Evolutionary conservation across 176 grass and related monocot genomes (phyloP), one percentile per base, ranked within the genome.

Genomic region (Musa itinerans): DNA sequence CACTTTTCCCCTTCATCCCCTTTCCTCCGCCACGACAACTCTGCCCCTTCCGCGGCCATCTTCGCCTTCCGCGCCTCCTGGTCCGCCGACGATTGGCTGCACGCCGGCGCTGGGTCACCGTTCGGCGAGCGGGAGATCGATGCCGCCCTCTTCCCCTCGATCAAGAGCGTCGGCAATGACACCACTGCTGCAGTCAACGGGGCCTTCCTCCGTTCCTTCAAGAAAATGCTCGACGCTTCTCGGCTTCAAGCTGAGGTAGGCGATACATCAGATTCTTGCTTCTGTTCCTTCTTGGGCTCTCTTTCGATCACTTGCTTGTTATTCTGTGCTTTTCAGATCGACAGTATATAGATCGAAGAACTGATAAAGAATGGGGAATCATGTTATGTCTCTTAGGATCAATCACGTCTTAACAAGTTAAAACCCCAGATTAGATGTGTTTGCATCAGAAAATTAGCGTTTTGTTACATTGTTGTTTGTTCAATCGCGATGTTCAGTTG

Each of bases 41-140:
- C 83, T 22, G 85, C 73, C 29, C 82, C 90, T 0, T 89, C 87
- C 73, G 81, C 94, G 48, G 75, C 84, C 50, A 63, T 89, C 68
- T 88, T 98, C 85, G 76, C 74, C 71, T 98, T 98, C 80, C 58
- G 75, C 21, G 86, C 85, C 15, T 85, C 88, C 77, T 98, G 94
- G 94, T 86, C 76, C 29, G 79, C 88, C 34, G 75, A 83, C 25
- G 84, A 85, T 61, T 93, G 90, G 94, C 48, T 79, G 88, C 54
- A 77, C 29, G 43, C 24, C 10, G 86, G 43, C 53, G 84, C 56
- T 6, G 76, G 74, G 14, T 29, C 69, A 65, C 80, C 86, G 61
- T 98, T 98, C 63, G 94, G 88, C 23, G 90, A 93, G 50, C 65
- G 80, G 21, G 86, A 89, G 82, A 86, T 98, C 26, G 90, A 98